Evolutionary conservation across 306 rosid species (phyloP).

Genomic region (Biancaea sappan): DNA sequence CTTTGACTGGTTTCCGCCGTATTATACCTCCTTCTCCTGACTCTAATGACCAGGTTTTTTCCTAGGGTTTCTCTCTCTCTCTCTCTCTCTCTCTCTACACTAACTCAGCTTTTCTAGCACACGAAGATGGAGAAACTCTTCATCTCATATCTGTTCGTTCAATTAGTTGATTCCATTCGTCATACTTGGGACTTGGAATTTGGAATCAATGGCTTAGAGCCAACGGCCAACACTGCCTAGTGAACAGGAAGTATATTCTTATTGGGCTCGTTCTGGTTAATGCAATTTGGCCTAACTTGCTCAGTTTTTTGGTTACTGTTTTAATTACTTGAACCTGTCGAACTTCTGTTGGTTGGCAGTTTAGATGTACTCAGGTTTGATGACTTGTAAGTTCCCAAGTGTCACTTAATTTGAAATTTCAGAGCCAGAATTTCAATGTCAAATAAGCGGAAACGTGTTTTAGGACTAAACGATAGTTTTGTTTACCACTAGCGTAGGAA

Average conservation of each 20-base stretch:
- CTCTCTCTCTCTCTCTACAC: not conserved
- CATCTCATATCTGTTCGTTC: not conserved
- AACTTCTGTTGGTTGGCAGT: no score
- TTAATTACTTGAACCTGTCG: no score
- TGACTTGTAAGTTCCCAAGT: no score
- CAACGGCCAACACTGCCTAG: no score
- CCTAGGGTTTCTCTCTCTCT: not conserved
- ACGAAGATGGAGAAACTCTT: not conserved
- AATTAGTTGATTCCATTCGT: not conserved
- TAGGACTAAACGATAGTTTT: no score
- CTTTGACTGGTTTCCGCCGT: constrained; percentile 79
- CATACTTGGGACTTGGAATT: not conserved
- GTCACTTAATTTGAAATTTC: no score
- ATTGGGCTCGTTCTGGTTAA: not conserved
- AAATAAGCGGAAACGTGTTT: no score
- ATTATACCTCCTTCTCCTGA: constrained; percentile 54
- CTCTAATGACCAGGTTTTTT: constrained; percentile 67
- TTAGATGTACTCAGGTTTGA: no score
- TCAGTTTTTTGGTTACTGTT: no score
- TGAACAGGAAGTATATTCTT: no score
- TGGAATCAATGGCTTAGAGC: not conserved
- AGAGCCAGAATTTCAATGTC: no score
- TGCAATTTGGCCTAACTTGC: not conserved
- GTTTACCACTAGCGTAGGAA: not conserved
- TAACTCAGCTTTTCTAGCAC: not conserved